These are phyloP conservation scores for Ceratocystiopsis minuta DNA, from an alignment of 2,329 filamentous ascomycete genomes.

Conservation along the genomic window DNA sequence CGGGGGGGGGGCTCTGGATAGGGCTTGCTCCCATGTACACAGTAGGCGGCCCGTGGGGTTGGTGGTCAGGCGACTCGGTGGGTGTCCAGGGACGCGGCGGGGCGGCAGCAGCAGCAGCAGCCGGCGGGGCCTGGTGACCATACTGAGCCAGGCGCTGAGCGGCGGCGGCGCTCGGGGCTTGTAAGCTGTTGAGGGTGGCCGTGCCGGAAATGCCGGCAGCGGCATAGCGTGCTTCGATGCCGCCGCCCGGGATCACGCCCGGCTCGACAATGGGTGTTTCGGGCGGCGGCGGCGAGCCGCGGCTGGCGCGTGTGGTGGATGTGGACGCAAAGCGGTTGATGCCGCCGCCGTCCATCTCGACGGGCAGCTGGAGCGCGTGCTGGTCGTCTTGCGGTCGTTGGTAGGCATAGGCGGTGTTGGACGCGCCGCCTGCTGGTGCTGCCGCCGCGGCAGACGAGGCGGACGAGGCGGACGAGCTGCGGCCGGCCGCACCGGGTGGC, in stretches of 20 bases:
- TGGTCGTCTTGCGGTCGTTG: slow-evolving; percentile 2
- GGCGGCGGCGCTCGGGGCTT: slow-evolving; percentile 55
- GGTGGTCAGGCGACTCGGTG: slow-evolving; percentile 71
- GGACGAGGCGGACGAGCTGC: slow-evolving; percentile 3
- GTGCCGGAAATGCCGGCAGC: slow-evolving; percentile 79
- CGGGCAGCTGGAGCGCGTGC: slow-evolving; percentile 21
- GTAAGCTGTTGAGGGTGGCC: slow-evolving; percentile 59
- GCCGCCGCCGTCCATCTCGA: slow-evolving; percentile 19
- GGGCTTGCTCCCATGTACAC: slow-evolving; percentile 77
- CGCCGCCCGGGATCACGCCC: slow-evolving; percentile 50
- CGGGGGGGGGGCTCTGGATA: slow-evolving; percentile 45
- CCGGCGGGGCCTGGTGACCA: slow-evolving; percentile 25
- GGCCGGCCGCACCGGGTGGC: slow-evolving; percentile 27
- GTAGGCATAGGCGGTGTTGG: not conserved
- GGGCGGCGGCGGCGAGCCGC: slow-evolving; percentile 85
- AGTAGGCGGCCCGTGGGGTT: slow-evolving; percentile 75
- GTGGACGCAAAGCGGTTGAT: slow-evolving; percentile 59
- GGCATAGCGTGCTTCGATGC: slow-evolving; percentile 82
- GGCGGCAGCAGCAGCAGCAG: not conserved
- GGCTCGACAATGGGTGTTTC: slow-evolving; percentile 75
- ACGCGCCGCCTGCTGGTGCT: not conserved
- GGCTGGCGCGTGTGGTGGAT: slow-evolving; percentile 77
- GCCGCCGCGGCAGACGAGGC: not conserved
- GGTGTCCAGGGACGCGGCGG: slow-evolving; percentile 69
- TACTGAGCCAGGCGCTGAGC: slow-evolving; percentile 71